phyloP scores from a whole-genome alignment of 495 filamentous ascomycete genomes.

The Aspergillus indologenus region DNA sequence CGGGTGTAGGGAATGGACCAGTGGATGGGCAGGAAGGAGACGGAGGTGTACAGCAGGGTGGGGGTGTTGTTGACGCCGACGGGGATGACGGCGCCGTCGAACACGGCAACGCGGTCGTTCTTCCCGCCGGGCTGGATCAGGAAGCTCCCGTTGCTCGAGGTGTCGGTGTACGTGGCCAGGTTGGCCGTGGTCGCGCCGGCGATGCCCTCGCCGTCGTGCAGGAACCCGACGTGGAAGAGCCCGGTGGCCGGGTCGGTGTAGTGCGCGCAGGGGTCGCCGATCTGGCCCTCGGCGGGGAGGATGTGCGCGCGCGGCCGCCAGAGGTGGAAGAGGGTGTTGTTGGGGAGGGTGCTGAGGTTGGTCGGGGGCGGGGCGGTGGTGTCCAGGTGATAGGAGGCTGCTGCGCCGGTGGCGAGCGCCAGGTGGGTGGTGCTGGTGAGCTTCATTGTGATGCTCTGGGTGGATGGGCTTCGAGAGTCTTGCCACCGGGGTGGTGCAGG shows the following conservation, averaged over 20 bases:
- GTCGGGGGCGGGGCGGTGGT: slow-evolving; percentile 9
- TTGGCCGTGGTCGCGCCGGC: slow-evolving; percentile 18
- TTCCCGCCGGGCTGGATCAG: slow-evolving; percentile 19
- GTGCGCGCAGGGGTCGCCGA: slow-evolving; percentile 23
- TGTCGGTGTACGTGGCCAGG: slow-evolving; percentile 17
- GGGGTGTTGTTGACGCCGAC: slow-evolving; percentile 19
- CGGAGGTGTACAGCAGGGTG: slow-evolving; percentile 24
- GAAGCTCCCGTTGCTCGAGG: slow-evolving; percentile 14
- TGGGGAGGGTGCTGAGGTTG: slow-evolving; percentile 19
- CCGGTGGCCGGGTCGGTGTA: slow-evolving; percentile 24
- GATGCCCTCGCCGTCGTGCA: slow-evolving; percentile 20
- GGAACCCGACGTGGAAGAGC: slow-evolving; percentile 23
- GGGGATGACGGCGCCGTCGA: slow-evolving; percentile 24
- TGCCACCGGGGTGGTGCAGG: neutral
- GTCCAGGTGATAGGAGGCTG: neutral
- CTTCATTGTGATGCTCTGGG: neutral
- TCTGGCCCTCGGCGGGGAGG: slow-evolving; percentile 18
- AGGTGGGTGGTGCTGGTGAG: neutral
- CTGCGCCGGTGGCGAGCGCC: too few species aligned
- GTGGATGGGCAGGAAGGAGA: slow-evolving; percentile 24
- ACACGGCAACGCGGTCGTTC: slow-evolving; percentile 23
- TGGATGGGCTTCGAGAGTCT: neutral
- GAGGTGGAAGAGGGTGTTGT: slow-evolving; percentile 18
- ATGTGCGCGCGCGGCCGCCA: slow-evolving; percentile 23
- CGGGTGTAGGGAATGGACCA: slow-evolving; percentile 26